Percentiles rank a stretch among this genome's conserved stretches.
Conservation (phyloP, 306 rosid genomes). For the Morella rubra region DNA sequence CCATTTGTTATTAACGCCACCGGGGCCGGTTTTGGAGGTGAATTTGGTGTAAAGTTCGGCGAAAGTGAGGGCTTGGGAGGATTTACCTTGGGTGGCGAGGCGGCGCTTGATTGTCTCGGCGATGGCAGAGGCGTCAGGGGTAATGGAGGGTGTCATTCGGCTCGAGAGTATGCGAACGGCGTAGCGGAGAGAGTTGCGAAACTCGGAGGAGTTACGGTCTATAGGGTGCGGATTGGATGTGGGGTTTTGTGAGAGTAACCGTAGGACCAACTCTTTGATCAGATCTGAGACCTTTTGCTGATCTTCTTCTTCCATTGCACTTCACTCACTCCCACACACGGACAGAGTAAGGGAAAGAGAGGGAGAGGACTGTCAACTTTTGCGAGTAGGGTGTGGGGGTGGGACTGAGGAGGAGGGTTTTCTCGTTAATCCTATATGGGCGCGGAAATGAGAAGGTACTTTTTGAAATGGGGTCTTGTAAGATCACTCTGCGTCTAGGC, state of each 20-base stretch:
- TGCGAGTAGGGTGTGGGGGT: background rate
- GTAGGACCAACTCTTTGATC: conserved; percentile 70
- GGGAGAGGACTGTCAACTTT: background rate
- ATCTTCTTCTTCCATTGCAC: conserved; percentile 83
- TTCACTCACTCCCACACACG: too few species aligned
- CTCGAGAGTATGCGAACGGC: conserved; percentile 83
- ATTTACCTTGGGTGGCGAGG: conserved; percentile 81
- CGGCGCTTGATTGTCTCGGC: conserved; percentile 89
- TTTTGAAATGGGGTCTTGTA: background rate
- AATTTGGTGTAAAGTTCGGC: conserved; percentile 83
- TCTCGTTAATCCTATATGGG: conserved; percentile 11
- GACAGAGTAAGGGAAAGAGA: background rate
- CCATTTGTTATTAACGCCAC: conserved; percentile 85
- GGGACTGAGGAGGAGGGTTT: background rate
- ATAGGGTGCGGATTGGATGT: conserved; percentile 37
- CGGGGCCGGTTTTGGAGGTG: conserved; percentile 62
- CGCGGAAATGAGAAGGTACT: conserved; percentile 23
- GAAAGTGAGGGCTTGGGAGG: conserved; percentile 88
- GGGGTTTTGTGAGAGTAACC: conserved; percentile 55
- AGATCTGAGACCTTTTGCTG: conserved; percentile 83
- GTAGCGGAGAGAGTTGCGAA: conserved; percentile 70
- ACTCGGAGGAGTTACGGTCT: conserved; percentile 50
- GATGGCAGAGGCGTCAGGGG: conserved; percentile 85
- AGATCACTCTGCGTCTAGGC: background rate
- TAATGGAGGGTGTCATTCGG: conserved; percentile 69